phyloP scores from a whole-genome alignment of 768 basidiomycete species.

The Suillus discolor region DNA sequence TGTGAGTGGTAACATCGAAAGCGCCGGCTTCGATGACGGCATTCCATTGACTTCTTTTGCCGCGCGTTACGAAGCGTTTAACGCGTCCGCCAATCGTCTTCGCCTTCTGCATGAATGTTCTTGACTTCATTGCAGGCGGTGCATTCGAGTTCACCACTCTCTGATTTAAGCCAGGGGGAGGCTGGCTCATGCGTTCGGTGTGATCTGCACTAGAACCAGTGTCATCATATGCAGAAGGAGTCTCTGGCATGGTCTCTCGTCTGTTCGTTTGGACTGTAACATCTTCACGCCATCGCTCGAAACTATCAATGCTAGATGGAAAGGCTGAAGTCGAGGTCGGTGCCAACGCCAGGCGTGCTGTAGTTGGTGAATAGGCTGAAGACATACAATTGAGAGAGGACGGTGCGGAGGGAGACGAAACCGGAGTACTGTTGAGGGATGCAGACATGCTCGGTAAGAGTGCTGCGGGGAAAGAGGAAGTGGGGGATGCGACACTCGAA shows the following conservation, averaged over 20 bases:
- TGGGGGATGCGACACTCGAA: conserved; percentile 24
- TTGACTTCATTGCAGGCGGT: conserved; percentile 14
- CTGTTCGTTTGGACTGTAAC: conserved; percentile 8
- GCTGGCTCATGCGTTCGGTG: background rate
- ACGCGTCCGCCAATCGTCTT: conserved; percentile 31
- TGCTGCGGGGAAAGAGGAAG: conserved; percentile 19
- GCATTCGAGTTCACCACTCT: background rate
- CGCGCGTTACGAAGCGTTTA: conserved; percentile 27
- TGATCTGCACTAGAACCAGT: background rate
- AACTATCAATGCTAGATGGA: conserved; percentile 30
- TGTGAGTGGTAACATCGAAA: conserved; percentile 22
- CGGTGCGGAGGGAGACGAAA: conserved; percentile 16
- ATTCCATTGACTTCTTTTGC: conserved; percentile 14
- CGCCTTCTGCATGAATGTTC: conserved; percentile 26
- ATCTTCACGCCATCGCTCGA: conserved; percentile 32
- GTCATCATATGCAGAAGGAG: conserved; percentile 1
- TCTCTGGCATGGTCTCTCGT: background rate
- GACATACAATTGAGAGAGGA: conserved; percentile 16
- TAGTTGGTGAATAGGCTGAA: background rate
- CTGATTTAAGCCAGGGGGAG: background rate
- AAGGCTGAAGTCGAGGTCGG: conserved; percentile 35
- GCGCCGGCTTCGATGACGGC: conserved; percentile 23
- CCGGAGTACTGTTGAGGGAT: conserved; percentile 20
- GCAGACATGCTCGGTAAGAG: conserved; percentile 17
- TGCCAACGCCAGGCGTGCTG: conserved; percentile 22